These are phyloP conservation scores for Podospora pseudocomata DNA, from an alignment of 495 filamentous ascomycete genomes.

Conservation along the genomic window DNA sequence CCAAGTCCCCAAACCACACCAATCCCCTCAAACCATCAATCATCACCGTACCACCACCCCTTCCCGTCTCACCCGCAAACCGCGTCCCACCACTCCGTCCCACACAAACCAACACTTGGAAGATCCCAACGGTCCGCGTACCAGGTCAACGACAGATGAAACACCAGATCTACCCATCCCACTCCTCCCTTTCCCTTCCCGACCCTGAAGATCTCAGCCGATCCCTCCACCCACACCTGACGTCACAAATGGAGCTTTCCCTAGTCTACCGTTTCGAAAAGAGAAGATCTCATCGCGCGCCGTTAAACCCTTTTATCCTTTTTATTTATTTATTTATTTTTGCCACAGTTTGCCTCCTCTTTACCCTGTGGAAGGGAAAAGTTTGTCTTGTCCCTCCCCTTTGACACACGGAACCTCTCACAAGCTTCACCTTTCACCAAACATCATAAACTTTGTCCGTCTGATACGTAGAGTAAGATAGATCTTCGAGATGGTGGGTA, in stretches of 20 bases:
- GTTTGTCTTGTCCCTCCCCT: not conserved
- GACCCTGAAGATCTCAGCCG: not conserved
- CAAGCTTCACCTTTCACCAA: not conserved
- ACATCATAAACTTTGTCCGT: not conserved
- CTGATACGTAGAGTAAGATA: not conserved
- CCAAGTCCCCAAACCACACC: too few species aligned
- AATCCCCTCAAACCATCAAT: too few species aligned
- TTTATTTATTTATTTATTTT: not conserved
- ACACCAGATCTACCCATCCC: not conserved
- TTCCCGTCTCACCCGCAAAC: too few species aligned
- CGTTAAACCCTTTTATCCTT: not conserved
- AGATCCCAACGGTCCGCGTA: not conserved
- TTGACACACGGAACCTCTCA: not conserved
- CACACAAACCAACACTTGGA: not conserved
- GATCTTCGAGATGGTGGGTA: not conserved
- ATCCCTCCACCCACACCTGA: not conserved
- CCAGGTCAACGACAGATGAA: not conserved
- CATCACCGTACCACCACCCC: too few species aligned
- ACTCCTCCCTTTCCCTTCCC: too few species aligned
- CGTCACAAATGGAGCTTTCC: not conserved
- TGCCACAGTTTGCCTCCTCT: not conserved
- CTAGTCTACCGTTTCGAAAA: too few species aligned
- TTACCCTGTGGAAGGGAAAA: not conserved
- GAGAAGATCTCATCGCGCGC: too few species aligned
- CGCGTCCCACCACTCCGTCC: not conserved